Percentiles rank a stretch among this genome's conserved stretches.
phyloP scores from a whole-genome alignment of 768 basidiomycete species.

The Leucogyrophana mollusca region DNA sequence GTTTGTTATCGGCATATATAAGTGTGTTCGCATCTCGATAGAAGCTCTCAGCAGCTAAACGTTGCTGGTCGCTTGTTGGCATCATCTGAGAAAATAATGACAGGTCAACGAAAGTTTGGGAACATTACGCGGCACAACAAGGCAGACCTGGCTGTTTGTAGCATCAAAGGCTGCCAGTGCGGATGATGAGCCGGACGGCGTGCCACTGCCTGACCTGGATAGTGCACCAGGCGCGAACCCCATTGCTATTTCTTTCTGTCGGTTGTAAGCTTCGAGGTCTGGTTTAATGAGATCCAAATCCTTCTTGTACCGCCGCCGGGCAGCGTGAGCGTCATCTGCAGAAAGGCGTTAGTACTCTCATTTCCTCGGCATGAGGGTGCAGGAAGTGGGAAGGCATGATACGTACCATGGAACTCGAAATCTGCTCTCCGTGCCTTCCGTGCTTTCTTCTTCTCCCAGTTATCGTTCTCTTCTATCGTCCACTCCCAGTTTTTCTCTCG shows the following conservation, averaged over 20 bases:
- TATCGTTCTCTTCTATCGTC: constrained; percentile 92
- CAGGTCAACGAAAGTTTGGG: constrained; percentile 3
- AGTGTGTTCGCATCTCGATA: constrained; percentile 94
- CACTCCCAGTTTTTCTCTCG: constrained; percentile 93
- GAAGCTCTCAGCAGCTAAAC: constrained; percentile 71
- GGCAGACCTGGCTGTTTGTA: constrained; percentile 37
- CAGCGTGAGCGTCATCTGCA: constrained; percentile 86
- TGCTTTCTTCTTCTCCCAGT: constrained; percentile 90
- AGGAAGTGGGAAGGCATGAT: neutral
- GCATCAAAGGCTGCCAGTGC: constrained; percentile 53
- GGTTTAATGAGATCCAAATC: constrained; percentile 87
- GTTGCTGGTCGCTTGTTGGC: constrained; percentile 60
- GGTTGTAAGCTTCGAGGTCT: constrained; percentile 82
- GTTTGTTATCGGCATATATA: constrained; percentile 93
- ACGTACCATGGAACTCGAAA: constrained; percentile 88
- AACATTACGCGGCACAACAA: constrained; percentile 31
- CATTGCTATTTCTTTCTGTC: constrained; percentile 83
- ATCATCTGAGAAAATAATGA: constrained; percentile 36
- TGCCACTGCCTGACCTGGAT: constrained; percentile 34
- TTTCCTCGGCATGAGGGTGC: neutral
- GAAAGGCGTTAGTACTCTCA: constrained; percentile 1
- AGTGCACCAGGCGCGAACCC: constrained; percentile 74
- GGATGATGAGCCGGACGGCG: constrained; percentile 29
- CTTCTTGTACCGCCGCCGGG: constrained; percentile 88
- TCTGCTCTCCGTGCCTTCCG: constrained; percentile 83